A percentile compares a stretch with the other conserved stretches of the same genome.
These are phyloP conservation scores for Geranomyces michiganensis DNA, from an alignment of 192 early-diverging fungal genomes.

Conservation along the genomic window DNA sequence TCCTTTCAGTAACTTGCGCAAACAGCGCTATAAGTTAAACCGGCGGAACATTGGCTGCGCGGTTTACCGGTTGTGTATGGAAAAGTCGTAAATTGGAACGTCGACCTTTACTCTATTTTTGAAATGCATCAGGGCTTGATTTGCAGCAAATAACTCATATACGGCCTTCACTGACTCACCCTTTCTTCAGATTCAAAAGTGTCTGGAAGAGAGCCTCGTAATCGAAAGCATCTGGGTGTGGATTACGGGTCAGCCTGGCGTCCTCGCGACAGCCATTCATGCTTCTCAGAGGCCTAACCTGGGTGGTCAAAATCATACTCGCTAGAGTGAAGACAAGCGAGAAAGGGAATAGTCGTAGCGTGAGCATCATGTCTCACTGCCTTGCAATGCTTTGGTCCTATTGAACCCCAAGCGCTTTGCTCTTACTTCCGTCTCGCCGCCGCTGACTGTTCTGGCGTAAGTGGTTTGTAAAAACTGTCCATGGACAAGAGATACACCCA, in stretches of 20 bases:
- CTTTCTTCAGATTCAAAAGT: slow-evolving; percentile 70
- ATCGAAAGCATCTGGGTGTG: slow-evolving; percentile 73
- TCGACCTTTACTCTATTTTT: slow-evolving; percentile 59
- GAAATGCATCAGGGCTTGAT: slow-evolving; percentile 18
- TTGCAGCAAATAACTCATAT: too few relatives aligned
- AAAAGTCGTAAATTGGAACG: slow-evolving; percentile 91
- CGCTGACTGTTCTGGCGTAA: slow-evolving; percentile 74
- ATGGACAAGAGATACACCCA: slow-evolving; percentile 80
- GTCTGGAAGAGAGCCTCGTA: slow-evolving; percentile 72
- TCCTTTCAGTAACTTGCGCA: background rate
- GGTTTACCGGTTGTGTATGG: slow-evolving; percentile 73
- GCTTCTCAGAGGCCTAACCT: slow-evolving; percentile 20
- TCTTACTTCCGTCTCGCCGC: slow-evolving; percentile 55
- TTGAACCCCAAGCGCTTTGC: background rate
- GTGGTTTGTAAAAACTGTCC: slow-evolving; percentile 93
- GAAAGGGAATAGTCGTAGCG: background rate
- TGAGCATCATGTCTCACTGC: background rate
- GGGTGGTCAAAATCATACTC: slow-evolving; percentile 95
- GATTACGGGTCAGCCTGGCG: background rate
- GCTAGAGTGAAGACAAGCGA: slow-evolving; percentile 41
- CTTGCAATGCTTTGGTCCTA: background rate
- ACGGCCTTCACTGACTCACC: slow-evolving; percentile 5
- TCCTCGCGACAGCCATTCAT: background rate
- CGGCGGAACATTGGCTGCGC: too few relatives aligned
- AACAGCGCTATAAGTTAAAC: background rate